Conservation (phyloP, 1,284 basidiomycete genomes). For the Heterobasidion annosum region DNA sequence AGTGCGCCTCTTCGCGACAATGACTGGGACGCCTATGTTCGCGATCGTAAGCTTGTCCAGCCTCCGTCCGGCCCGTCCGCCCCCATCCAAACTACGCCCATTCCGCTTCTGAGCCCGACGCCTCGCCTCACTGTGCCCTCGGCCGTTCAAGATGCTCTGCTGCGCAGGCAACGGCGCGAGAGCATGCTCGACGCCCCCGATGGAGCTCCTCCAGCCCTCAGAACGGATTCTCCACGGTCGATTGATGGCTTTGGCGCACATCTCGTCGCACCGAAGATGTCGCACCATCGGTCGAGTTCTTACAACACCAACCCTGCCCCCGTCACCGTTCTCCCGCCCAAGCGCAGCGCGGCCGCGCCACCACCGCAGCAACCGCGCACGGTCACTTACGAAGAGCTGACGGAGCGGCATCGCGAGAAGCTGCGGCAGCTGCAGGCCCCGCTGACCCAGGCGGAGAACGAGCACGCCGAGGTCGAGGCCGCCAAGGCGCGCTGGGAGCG, state of each 20-base stretch:
- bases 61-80: conserved; percentile 71
- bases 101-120: conserved; percentile 21
- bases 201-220: conserved; percentile 9
- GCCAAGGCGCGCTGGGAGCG: conserved; percentile 73
- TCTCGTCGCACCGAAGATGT: conserved; percentile 13
- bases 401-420: conserved; percentile 74
- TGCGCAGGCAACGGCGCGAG: conserved; percentile 59
- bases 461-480: conserved; percentile 57
- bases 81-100: conserved; percentile 56
- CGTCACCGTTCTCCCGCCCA: conserved; percentile 55
- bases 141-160: conserved; percentile 66
- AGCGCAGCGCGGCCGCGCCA: conserved; percentile 22
- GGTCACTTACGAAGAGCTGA: conserved; percentile 72
- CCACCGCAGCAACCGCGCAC: conserved; percentile 32
- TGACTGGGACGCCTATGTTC: conserved; percentile 73
- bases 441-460: conserved; percentile 61
- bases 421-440: conserved; percentile 68
- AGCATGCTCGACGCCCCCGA: conserved; percentile 30
- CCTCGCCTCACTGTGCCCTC: conserved; percentile 48
- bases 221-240: neutral
- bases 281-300: conserved; percentile 25
- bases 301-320: conserved; percentile 14
- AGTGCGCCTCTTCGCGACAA: conserved; percentile 62
- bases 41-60: conserved; percentile 70
- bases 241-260: neutral